phyloP scores from a whole-genome alignment of 2,329 filamentous ascomycete genomes.

The Aspergillus carbonarius region DNA sequence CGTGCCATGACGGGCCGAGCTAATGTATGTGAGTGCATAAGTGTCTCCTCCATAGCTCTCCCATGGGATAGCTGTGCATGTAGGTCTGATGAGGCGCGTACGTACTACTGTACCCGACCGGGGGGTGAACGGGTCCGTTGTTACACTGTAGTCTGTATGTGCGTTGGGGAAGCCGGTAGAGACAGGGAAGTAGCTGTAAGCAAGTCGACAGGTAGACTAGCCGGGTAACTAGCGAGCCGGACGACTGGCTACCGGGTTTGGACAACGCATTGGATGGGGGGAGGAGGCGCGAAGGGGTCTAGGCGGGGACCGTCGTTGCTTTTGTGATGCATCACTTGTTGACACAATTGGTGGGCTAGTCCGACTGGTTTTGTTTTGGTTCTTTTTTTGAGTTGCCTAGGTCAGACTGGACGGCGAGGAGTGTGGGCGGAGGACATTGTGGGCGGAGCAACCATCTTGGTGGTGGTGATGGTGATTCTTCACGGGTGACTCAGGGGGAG shows the following conservation, averaged over 20 bases:
- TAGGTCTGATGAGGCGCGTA: conserved; percentile 1
- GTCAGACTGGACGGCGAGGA: not conserved
- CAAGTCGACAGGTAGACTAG: conserved; percentile 8
- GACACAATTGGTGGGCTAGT: not conserved
- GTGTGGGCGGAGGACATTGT: no score
- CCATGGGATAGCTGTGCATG: not conserved
- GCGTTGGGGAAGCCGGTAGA: conserved; percentile 5
- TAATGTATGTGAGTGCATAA: not conserved
- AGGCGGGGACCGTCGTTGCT: conserved; percentile 1
- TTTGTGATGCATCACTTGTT: conserved; percentile 3
- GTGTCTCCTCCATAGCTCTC: not conserved
- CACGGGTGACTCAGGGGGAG: not conserved
- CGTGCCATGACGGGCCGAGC: conserved; percentile 3
- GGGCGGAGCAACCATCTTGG: no score
- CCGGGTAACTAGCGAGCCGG: not conserved
- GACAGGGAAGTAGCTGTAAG: conserved; percentile 4
- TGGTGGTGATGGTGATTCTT: not conserved
- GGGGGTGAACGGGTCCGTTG: conserved; percentile 2
- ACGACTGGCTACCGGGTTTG: not conserved
- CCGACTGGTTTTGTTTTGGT: not conserved
- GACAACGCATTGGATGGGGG: conserved; percentile 1
- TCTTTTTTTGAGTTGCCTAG: not conserved
- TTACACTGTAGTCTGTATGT: not conserved
- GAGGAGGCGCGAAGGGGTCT: not conserved
- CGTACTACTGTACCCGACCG: conserved; percentile 3